A percentile compares a stretch with the other conserved stretches of the same genome.
phyloP scores from a whole-genome alignment of 306 rosid genomes.

The Prosopis cineraria region DNA sequence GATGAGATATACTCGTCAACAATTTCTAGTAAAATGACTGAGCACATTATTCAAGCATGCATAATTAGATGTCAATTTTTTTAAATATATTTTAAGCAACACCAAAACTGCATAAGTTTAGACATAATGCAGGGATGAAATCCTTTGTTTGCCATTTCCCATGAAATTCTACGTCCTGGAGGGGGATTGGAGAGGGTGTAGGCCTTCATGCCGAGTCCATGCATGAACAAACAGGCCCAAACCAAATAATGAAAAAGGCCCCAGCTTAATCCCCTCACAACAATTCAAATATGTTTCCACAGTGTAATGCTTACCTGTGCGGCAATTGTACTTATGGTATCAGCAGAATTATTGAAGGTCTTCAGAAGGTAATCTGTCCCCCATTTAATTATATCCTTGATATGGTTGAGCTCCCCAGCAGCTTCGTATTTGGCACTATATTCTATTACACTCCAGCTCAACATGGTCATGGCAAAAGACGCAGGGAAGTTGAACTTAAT shows the following conservation, averaged over 20 bases:
- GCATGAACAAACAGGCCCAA: neutral
- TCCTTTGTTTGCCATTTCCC: neutral
- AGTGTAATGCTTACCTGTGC: constrained; percentile 19
- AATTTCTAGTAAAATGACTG: neutral
- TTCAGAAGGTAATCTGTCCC: constrained; percentile 79
- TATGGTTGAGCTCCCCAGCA: constrained; percentile 69
- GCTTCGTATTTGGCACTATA: constrained; percentile 84
- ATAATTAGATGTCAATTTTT: neutral
- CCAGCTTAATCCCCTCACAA: neutral
- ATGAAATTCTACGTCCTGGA: neutral
- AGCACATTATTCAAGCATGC: neutral
- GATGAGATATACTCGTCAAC: constrained; percentile 14
- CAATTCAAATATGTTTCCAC: neutral
- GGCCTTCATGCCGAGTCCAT: neutral
- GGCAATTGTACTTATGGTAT: constrained; percentile 39
- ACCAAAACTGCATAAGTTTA: neutral
- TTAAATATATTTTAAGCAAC: neutral
- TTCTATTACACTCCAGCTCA: constrained; percentile 89
- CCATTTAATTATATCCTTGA: constrained; percentile 79
- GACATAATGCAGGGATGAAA: neutral
- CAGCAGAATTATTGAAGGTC: constrained; percentile 72
- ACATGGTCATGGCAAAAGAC: constrained; percentile 75
- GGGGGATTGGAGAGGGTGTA: neutral
- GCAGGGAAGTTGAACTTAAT: constrained; percentile 75
- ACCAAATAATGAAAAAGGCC: neutral